phyloP scores from a whole-genome alignment of 2,329 filamentous ascomycete genomes.

The Lasiodiplodia theobromae region DNA sequence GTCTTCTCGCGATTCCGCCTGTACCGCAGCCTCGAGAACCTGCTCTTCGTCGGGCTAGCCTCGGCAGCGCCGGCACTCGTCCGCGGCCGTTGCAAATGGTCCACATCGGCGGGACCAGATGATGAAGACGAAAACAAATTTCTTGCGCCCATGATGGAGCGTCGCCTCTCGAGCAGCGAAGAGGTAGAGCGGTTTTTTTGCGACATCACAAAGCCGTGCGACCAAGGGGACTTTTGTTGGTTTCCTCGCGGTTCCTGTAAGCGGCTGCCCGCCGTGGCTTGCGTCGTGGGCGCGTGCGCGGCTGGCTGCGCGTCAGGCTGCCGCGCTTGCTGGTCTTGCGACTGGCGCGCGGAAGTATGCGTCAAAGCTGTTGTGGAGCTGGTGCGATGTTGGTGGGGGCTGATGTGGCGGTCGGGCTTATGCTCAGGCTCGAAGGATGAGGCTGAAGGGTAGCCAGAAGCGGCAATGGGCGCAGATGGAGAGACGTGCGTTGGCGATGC shows the following conservation, averaged over 20 bases:
- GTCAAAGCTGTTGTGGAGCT: background rate
- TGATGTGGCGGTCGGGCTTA: background rate
- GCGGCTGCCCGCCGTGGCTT: background rate
- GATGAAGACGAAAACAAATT: background rate
- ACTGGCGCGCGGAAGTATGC: background rate
- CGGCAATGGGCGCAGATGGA: background rate
- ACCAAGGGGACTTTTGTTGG: background rate
- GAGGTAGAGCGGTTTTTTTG: background rate
- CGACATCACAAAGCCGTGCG: background rate
- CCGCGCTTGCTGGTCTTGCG: background rate
- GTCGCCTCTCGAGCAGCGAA: background rate
- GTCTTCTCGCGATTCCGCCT: background rate
- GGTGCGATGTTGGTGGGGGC: background rate
- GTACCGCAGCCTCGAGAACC: slow-evolving; percentile 13
- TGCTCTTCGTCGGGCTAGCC: background rate
- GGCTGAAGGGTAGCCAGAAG: background rate
- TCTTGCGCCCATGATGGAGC: background rate
- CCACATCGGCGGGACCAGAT: background rate
- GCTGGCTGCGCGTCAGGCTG: background rate
- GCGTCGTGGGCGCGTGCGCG: background rate
- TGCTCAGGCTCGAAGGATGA: background rate
- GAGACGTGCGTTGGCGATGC: background rate
- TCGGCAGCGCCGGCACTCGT: background rate
- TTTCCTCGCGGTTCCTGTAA: background rate
- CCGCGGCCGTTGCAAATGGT: background rate